phyloP scores from a whole-genome alignment of 495 filamentous ascomycete species.

The Aspergillus affinis region DNA sequence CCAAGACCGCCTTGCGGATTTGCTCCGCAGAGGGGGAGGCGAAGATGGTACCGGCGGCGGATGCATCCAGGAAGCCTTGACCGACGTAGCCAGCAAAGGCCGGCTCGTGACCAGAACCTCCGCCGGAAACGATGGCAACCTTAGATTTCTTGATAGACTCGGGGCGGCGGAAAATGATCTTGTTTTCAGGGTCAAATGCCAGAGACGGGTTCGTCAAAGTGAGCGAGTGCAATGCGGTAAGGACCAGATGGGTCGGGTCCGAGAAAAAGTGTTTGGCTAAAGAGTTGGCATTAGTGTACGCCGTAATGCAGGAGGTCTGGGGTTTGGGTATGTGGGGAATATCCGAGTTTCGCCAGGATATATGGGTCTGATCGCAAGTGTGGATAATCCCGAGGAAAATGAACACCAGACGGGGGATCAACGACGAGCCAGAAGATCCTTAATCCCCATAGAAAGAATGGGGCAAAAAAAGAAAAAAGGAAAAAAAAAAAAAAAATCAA shows the following conservation, averaged over 20 bases:
- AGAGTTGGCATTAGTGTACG: constrained; percentile 14
- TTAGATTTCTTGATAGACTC: constrained; percentile 47
- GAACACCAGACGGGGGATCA: background rate
- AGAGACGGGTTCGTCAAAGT: constrained; percentile 85
- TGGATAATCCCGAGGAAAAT: background rate
- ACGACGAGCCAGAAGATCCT: background rate
- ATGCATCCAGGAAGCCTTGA: constrained; percentile 75
- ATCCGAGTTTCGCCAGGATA: constrained; percentile 14
- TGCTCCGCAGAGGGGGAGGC: constrained; percentile 86
- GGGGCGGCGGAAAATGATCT: constrained; percentile 80
- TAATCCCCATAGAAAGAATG: background rate
- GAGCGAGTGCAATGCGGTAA: constrained; percentile 70
- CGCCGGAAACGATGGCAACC: constrained; percentile 84
- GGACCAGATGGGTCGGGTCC: constrained; percentile 78
- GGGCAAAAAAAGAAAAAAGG: background rate
- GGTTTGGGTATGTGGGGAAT: constrained; percentile 16
- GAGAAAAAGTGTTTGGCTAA: constrained; percentile 88
- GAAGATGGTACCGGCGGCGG: constrained; percentile 92
- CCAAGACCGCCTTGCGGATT: constrained; percentile 72
- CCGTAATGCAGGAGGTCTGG: constrained; percentile 10
- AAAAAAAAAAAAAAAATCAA: constrained; percentile 1
- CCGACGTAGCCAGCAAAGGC: constrained; percentile 75
- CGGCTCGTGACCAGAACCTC: constrained; percentile 92
- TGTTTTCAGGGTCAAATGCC: constrained; percentile 75
- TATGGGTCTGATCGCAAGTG: constrained; percentile 9